A percentile compares a stretch with the other conserved stretches of the same genome.
phyloP scores from a whole-genome alignment of 2,329 filamentous ascomycete genomes.

The Cladorrhinum sp. region DNA sequence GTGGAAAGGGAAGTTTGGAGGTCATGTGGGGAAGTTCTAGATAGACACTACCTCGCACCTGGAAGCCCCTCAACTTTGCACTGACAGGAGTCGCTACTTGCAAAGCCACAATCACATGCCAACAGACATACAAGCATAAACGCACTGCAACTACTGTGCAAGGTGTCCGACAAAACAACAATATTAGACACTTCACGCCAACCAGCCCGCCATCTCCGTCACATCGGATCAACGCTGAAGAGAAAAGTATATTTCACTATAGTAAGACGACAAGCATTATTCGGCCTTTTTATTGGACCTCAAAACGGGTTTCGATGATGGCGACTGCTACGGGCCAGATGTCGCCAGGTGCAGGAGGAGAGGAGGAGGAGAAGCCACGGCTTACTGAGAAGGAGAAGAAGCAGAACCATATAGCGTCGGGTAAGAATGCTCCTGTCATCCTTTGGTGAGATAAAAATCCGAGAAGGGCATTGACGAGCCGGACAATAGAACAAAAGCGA shows the following conservation, averaged over 20 bases:
- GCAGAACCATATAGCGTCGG: constrained; percentile 37
- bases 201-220: too few species aligned
- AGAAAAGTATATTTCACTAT: too few species aligned
- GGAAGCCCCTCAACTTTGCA: not conserved
- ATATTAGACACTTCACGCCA: too few species aligned
- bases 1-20: not conserved
- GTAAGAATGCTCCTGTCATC: constrained; percentile 20
- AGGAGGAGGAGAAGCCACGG: constrained; percentile 31
- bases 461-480: not conserved
- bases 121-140: too few species aligned
- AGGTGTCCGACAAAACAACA: too few species aligned
- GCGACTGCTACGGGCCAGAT: not conserved
- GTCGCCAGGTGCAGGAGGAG: not conserved
- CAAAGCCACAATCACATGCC: not conserved
- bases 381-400: constrained; percentile 41
- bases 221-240: too few species aligned
- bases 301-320: not conserved
- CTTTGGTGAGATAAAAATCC: not conserved
- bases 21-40: not conserved
- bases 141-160: too few species aligned
- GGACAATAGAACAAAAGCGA: constrained; percentile 34
- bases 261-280: not conserved
- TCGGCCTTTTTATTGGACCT: not conserved
- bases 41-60: not conserved
- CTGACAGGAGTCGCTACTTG: not conserved